Conservation (phyloP, 2,329 filamentous ascomycete species). For the Diaporthe vexans region DNA sequence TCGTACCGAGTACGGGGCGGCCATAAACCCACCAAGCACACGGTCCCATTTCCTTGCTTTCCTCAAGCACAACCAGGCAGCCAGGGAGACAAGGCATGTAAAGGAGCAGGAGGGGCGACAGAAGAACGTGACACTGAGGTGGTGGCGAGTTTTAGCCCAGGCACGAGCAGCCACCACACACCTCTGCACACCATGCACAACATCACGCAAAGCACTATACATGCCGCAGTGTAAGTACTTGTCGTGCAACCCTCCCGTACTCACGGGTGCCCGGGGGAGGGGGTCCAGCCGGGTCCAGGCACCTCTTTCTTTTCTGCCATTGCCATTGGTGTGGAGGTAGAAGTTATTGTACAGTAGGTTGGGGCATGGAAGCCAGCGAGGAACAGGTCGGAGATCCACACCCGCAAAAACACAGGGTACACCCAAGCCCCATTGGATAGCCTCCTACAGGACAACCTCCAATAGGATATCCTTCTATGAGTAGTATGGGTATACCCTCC, state of each 20-base stretch:
- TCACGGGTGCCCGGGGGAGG: neutral
- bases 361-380: neutral
- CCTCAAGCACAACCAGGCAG: neutral
- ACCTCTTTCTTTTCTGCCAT: neutral
- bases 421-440: no score
- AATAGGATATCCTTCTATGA: no score
- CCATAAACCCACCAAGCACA: constrained; percentile 5
- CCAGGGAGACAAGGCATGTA: neutral
- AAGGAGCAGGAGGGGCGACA: neutral
- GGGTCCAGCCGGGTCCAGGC: neutral
- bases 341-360: neutral
- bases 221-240: constrained; percentile 18
- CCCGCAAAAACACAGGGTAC: no score
- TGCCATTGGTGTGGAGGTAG: neutral
- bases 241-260: constrained; percentile 1
- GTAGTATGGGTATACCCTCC: no score
- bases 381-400: no score
- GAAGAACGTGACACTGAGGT: neutral
- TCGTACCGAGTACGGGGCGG: neutral
- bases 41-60: neutral
- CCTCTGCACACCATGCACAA: neutral
- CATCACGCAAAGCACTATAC: constrained; percentile 14
- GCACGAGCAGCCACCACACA: neutral
- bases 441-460: no score
- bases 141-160: neutral